Evolutionary conservation across 1,284 basidiomycete genomes (phyloP).

Genomic region (Cryptococcus sp.): DNA sequence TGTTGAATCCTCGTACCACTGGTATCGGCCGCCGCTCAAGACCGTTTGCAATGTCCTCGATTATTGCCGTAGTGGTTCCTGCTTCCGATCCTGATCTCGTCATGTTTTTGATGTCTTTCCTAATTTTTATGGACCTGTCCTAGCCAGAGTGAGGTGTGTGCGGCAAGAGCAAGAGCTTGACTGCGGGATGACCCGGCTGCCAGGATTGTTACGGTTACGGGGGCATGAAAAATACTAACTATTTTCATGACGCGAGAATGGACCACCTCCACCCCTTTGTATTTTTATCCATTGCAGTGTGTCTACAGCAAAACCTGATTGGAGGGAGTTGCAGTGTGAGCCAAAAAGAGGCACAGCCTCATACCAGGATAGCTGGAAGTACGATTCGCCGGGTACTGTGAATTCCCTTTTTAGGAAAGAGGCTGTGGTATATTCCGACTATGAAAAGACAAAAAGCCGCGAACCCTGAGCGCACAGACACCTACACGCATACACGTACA

Average conservation of each 20-base stretch:
- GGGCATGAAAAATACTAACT: background rate
- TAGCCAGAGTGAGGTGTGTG: too few species aligned
- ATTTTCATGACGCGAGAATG: background rate
- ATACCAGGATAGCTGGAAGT: background rate
- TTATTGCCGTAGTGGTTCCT: background rate
- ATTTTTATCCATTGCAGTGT: background rate
- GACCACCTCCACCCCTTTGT: conserved; percentile 9
- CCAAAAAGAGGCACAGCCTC: conserved; percentile 8
- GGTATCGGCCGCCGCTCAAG: conserved; percentile 1
- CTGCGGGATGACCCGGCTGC: background rate
- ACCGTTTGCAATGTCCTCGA: background rate
- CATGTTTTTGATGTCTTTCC: too few species aligned
- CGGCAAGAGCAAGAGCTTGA: background rate
- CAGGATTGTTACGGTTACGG: background rate
- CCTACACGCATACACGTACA: too few species aligned
- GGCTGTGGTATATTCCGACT: too few species aligned
- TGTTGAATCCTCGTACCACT: background rate
- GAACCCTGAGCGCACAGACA: too few species aligned
- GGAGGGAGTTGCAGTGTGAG: too few species aligned
- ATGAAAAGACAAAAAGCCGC: too few species aligned
- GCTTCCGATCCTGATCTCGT: background rate
- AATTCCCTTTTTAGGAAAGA: too few species aligned
- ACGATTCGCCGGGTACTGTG: too few species aligned
- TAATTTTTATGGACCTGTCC: too few species aligned
- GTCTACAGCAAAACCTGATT: too few species aligned